A percentile compares a stretch with the other conserved stretches of the same genome.
Evolutionary conservation across 257 asterid genomes (phyloP).

Genomic region (Nicotiana tomentosiformis): DNA sequence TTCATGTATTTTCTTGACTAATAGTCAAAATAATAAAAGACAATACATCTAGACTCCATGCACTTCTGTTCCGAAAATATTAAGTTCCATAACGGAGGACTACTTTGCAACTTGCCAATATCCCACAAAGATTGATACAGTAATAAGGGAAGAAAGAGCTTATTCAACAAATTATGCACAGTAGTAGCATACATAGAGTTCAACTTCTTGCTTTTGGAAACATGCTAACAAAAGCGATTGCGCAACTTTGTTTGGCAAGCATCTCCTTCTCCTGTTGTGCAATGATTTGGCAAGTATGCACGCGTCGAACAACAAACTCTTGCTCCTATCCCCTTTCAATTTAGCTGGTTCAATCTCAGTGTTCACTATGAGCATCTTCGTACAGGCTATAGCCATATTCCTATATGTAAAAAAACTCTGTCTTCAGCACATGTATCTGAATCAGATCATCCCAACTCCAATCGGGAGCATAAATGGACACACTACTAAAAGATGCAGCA

Average conservation of each 20-base stretch:
- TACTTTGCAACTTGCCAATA: background rate
- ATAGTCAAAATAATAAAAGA: background rate
- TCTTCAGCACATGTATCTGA: slow-evolving; percentile 51
- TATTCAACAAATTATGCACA: background rate
- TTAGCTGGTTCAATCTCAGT: slow-evolving; percentile 31
- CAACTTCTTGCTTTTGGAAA: background rate
- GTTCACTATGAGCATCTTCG: slow-evolving; percentile 31
- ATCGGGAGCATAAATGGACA: slow-evolving; percentile 51
- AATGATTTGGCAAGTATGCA: slow-evolving; percentile 36
- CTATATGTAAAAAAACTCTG: slow-evolving; percentile 26
- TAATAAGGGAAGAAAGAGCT: background rate
- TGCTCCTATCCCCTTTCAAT: slow-evolving; percentile 62
- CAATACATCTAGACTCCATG: background rate
- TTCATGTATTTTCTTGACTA: background rate
- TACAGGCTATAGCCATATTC: slow-evolving; percentile 14
- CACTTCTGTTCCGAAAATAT: background rate
- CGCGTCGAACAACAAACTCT: slow-evolving; percentile 37
- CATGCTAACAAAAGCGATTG: background rate
- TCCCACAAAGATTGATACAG: background rate
- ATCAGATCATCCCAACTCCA: slow-evolving; percentile 49
- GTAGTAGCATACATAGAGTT: background rate
- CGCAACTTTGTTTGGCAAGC: slow-evolving; percentile 14
- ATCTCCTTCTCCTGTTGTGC: slow-evolving; percentile 10
- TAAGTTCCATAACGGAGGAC: background rate
- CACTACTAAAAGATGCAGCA: slow-evolving; percentile 41